Evolutionary conservation across 1,139 yeast genomes (phyloP), one percentile per base, ranked within the genome.

Genomic region (Yamadazyma jaroonii): DNA sequence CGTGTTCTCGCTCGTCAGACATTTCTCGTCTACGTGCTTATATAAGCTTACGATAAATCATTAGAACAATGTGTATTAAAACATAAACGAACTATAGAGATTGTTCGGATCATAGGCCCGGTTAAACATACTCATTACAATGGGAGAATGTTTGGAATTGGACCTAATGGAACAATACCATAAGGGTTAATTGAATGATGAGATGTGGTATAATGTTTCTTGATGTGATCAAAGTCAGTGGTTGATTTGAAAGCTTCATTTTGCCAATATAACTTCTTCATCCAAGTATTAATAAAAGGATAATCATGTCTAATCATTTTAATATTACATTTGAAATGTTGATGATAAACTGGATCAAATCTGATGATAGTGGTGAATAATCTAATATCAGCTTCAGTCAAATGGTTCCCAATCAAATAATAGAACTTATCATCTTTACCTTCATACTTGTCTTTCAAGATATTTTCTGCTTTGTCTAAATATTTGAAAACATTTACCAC

Each of bases 241-340:
- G 97, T 87, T 30, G 77, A 77, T 50, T 74, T 75, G 64, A 90
- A 86, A 4, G 84, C 89, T 12, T 81, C 79, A 43, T 77, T 57
- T 52, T 84, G 83, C 96, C 96, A 89, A 65, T 90, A 92, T 52
- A 92, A 72, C 49, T 84, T 79, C 52, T 84, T 72, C 49, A 89
- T 59, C 95, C 96, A 90, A 45, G 78, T 67, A 64, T 88, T 84
- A 38, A 89, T 64, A 52, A 72, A 62, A 15, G 97, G 97, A 58
- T 79, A 92, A 46, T 88, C 86, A 46, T 70, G 71, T 55, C 97
- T 79, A 53, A 92, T 85, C 73, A 81, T 84, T 36, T 81, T 80
- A 46, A 88, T 62, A 60, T 92, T 92, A 63, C 96, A 87, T 67
- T 92, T 92, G 77, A 92, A 92, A 60, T 89, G 97, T 61, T 89